Evolutionary conservation across 2,329 filamentous ascomycete genomes (phyloP).

Genomic region (Hymenoscyphus infarciens): DNA sequence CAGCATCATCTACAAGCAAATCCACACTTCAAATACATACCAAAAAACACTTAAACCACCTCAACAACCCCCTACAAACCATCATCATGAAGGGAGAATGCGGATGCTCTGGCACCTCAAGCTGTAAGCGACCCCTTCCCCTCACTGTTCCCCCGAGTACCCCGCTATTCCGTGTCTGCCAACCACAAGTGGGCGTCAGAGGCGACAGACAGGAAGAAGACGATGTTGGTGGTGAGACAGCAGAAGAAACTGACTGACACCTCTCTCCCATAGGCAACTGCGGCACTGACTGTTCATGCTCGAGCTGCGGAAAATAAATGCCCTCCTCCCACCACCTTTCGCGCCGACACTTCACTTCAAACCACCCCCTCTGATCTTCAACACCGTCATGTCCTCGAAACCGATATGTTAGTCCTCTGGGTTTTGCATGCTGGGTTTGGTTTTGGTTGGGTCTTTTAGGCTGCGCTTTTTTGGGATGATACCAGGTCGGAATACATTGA

Average conservation of each 20-base stretch:
- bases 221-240: background rate
- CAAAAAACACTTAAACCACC: slow-evolving; percentile 9
- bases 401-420: slow-evolving; percentile 7
- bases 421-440: slow-evolving; percentile 11
- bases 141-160: slow-evolving; percentile 5
- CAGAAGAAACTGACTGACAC: background rate
- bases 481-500: slow-evolving; percentile 5
- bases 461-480: slow-evolving; percentile 4
- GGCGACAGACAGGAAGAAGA: background rate
- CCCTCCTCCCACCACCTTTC: slow-evolving; percentile 9
- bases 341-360: slow-evolving; percentile 9
- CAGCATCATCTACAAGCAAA: slow-evolving; percentile 8
- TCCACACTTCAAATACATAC: slow-evolving; percentile 10
- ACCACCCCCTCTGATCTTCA: slow-evolving; percentile 6
- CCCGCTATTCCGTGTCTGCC: background rate
- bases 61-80: slow-evolving; percentile 13
- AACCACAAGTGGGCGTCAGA: background rate
- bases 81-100: slow-evolving; percentile 40
- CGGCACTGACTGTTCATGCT: slow-evolving; percentile 35
- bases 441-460: slow-evolving; percentile 6
- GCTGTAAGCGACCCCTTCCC: slow-evolving; percentile 32
- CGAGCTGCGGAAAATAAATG: slow-evolving; percentile 38
- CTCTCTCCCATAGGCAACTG: slow-evolving; percentile 30
- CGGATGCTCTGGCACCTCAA: slow-evolving; percentile 38
- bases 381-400: slow-evolving; percentile 7